Base-by-base conservation (phyloP, 1,284 basidiomycete genomes). In the Fomitiporia mediterranea region DNA sequence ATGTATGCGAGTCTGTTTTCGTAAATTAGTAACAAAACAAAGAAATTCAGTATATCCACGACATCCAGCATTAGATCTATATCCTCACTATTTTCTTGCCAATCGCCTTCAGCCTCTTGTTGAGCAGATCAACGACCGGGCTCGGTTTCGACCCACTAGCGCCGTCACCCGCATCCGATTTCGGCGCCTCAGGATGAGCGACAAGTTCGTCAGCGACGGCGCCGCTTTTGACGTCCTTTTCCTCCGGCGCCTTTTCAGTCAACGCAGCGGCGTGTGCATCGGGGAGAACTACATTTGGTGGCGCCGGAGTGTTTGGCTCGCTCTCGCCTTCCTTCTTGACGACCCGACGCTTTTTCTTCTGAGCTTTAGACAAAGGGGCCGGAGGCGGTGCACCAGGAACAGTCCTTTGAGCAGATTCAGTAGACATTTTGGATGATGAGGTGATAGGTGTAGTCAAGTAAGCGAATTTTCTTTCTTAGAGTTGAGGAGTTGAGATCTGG, bases 41-140 rank as follows among this genome's bases (percentile, higher is more conserved):
- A 59, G 57, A 46, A 59, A 32, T 37, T 13, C 32, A 32, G 25
- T 43, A 17, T 4, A 43, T 44, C 44, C 43, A 47, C 19, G 43
- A 35, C 27, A 62, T 21, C 28, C 23, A 39, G 23, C 34, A 51
- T 46, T 19, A 37, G 11, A 34, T 9, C 17, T n/a, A 28, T 17
- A 28, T 13, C 80, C 86, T 64, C 67, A 91, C 92, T 60, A 92
- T 88, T 74, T 94, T 94, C 76, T 94, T 94, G 58, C 76, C 79
- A 30, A 89, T 77, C 38, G 79, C 75, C 62, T 88, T 88, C 64
- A 90, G 71, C 46, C 91, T 79, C 72, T 91, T 93, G 64, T 78
- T 76, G 56, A 94, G 71, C 61, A 93, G 76, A 47, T 94, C 90
- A 52, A 86, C 81, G 55, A 89, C 78, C 8, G 87, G 84, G 61